phyloP scores from a whole-genome alignment of 192 early-diverging fungal species.

The Pilaira anomala region DNA sequence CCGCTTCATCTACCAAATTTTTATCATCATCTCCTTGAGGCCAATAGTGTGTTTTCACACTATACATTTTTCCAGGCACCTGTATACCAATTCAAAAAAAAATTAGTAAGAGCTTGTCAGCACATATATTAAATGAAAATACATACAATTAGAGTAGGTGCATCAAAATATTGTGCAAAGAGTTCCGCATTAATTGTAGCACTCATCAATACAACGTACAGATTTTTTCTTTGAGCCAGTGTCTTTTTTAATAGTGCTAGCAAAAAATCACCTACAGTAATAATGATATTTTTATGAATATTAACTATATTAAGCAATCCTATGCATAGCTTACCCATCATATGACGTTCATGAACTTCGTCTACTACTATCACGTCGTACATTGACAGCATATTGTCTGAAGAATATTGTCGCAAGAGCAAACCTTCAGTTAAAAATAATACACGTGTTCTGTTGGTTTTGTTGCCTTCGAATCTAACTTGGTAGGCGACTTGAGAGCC shows the following conservation, averaged over 20 bases:
- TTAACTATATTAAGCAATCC: not conserved
- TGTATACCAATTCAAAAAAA: conserved; percentile 17
- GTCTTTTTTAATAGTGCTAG: conserved; percentile 71
- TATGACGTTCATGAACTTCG: conserved; percentile 79
- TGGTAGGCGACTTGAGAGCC: conserved; percentile 67
- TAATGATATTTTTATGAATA: not conserved
- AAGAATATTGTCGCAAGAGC: conserved; percentile 66
- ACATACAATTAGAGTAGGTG: conserved; percentile 39
- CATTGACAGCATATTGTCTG: conserved; percentile 52
- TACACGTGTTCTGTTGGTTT: conserved; percentile 55
- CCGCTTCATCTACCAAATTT: conserved; percentile 52
- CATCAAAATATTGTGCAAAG: conserved; percentile 77
- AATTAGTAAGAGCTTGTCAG: not conserved
- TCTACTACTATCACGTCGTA: conserved; percentile 83
- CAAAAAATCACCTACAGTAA: conserved; percentile 71
- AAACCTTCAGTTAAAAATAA: conserved; percentile 75
- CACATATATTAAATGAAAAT: not conserved
- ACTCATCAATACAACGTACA: conserved; percentile 87
- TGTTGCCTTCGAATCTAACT: conserved; percentile 60
- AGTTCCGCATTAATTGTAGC: conserved; percentile 81
- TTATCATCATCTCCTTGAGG: conserved; percentile 54
- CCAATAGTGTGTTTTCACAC: conserved; percentile 59
- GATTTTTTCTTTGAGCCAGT: conserved; percentile 50
- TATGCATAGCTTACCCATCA: conserved; percentile 32
- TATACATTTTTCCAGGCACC: conserved; percentile 66